A percentile compares a stretch with the other conserved stretches of the same genome.
phyloP scores from a whole-genome alignment of 768 basidiomycete genomes.

The Tubosaeta sp. region DNA sequence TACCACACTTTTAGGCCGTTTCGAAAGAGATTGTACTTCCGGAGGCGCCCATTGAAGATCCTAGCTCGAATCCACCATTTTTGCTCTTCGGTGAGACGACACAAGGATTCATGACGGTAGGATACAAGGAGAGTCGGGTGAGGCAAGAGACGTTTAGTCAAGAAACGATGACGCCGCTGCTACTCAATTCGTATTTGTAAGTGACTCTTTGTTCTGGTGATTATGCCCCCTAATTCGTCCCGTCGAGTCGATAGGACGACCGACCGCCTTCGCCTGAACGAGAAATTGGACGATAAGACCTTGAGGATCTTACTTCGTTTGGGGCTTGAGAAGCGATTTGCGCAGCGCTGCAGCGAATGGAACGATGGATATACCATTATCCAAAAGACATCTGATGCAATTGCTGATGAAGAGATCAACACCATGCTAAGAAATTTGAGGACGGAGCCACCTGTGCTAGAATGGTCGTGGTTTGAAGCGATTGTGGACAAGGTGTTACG shows the following conservation, averaged over 20 bases:
- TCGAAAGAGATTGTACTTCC: slow-evolving; percentile 13
- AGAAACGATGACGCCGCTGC: neutral
- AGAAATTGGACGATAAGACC: slow-evolving; percentile 21
- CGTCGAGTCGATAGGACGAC: slow-evolving; percentile 9
- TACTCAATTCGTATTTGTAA: slow-evolving; percentile 20
- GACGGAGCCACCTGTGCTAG: slow-evolving; percentile 3
- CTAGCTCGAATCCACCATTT: slow-evolving; percentile 18
- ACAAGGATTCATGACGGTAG: slow-evolving; percentile 38
- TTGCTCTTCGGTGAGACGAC: slow-evolving; percentile 38
- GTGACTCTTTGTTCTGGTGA: neutral
- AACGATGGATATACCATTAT: slow-evolving; percentile 7
- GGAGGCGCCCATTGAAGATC: slow-evolving; percentile 4
- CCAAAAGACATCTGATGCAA: neutral
- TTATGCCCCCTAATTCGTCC: too few relatives aligned
- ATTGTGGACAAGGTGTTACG: slow-evolving; percentile 20
- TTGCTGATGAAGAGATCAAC: neutral
- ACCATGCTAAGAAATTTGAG: neutral
- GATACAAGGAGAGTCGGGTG: slow-evolving; percentile 6
- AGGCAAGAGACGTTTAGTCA: neutral
- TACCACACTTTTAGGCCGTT: slow-evolving; percentile 1
- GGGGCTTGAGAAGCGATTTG: slow-evolving; percentile 30
- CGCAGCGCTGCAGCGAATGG: slow-evolving; percentile 22
- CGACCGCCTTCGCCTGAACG: slow-evolving; percentile 22
- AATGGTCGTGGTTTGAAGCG: slow-evolving; percentile 21
- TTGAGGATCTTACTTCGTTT: slow-evolving; percentile 23